Conservation (phyloP, 176 grass and related monocot species). For the Aegilops bicornis region DNA sequence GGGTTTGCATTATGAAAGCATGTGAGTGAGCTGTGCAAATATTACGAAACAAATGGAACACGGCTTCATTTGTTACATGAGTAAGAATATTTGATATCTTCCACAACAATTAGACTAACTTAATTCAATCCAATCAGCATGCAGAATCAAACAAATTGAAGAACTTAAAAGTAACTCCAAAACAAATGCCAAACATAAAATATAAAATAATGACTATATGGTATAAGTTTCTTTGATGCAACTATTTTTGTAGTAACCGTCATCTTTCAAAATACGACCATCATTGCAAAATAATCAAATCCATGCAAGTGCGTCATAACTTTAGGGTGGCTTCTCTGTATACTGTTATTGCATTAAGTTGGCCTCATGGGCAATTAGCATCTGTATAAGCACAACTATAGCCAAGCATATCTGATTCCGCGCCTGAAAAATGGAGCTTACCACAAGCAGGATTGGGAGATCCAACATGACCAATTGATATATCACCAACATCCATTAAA, state of each 20-base stretch:
- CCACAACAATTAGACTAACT: neutral
- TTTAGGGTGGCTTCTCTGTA: neutral
- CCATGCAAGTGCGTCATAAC: neutral
- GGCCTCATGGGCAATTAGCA: neutral
- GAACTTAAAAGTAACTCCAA: neutral
- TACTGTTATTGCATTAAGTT: slow-evolving; percentile 3
- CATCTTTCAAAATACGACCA: neutral
- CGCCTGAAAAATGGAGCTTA: slow-evolving; percentile 42
- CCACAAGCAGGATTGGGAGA: slow-evolving; percentile 87
- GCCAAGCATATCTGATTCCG: neutral
- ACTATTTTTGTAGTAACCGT: neutral
- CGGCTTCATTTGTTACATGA: slow-evolving; percentile 7
- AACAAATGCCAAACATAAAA: neutral
- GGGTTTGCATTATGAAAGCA: slow-evolving; percentile 1
- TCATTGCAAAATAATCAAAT: neutral
- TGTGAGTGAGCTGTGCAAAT: slow-evolving; percentile 21
- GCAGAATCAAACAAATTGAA: neutral
- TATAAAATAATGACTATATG: neutral
- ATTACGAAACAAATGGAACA: neutral
- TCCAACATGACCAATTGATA: slow-evolving; percentile 82
- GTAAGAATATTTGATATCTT: neutral
- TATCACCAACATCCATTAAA: slow-evolving; percentile 69
- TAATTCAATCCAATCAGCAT: neutral
- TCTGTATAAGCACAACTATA: neutral
- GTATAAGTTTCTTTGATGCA: neutral